Evolutionary conservation across 1,284 basidiomycete genomes (phyloP), one percentile per base, ranked within the genome.

Genomic region (Thecaphora thlaspeos): DNA sequence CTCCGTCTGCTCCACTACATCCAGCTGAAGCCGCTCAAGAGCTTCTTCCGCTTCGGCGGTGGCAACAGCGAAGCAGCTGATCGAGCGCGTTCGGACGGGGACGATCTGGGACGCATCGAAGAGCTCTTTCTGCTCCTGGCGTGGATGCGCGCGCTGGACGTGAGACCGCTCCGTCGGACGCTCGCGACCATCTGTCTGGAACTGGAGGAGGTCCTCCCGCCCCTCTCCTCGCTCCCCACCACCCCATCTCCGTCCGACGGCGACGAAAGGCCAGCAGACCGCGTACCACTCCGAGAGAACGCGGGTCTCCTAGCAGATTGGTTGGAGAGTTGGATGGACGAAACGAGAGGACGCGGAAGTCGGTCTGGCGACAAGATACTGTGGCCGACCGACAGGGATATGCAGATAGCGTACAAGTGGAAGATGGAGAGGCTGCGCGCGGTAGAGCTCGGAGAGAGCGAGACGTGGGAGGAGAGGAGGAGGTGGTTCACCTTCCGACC

Each of bases 111-210:
- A 28, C 21, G 17, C 46, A n/a, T 24, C 7, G 55, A 58, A 21
- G 50, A 58, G 34, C 46, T 58, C 15, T 44, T 53, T 23, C 49
- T 51, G 18, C 18, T 53, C 8, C 48, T 43, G 17, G 46, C 46
- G 12, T 52, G 45, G 46, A 48, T 58, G 49, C 45, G 37, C n/a
- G 45, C 43, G n/a, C 46, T 58, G 15, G 46, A 53, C 15, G 14
- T 58, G 17, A 43, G 19, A 17, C 55, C 55, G 19, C 22, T 39
- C 22, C 49, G 39, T n/a, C 21, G 9, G n/a, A 58, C 46, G 30
- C 39, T 52, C 17, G 36, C 36, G 7, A 4, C 36, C 17, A 19
- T 37, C 36, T 37, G 36, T 15, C 36, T 37, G 8, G 36, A 37
- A 15, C 17, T 37, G 4, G 18, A 37, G 14, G 36, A 37, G 7